Base-by-base conservation (phyloP, 108 stramenopile genomes). In the Cylindrotheca fusiformis region DNA sequence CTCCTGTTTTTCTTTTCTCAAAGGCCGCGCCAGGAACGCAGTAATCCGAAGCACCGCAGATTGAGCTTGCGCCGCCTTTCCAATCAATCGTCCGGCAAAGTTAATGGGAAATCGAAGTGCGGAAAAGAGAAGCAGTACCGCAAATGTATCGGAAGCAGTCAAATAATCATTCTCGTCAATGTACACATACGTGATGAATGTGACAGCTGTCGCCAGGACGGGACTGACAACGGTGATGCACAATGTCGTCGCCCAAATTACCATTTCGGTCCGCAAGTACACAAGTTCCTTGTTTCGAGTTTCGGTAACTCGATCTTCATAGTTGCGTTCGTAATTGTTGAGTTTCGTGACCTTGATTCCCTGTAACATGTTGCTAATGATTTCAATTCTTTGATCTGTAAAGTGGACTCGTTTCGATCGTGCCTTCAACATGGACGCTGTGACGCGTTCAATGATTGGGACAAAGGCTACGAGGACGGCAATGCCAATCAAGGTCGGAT, bases 61-160 rank as follows among this genome's bases (percentile, higher is more conserved):
- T n/a, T 80, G 55, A 8, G 85, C 93, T 59, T 85, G 86, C 0
- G 84, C 89, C 1, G 60, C 58, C 41, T 56, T 83, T 2, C 88
- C 88, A 62, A 90, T 75, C 2, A 93, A 67, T 44, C 84, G 70
- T 14, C 89, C 93, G 2, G 82, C 82, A 56, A 84, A 83, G 53
- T 80, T 88, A 57, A 94, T 94, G 0, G 93, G 93, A 63, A 91
- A 93, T 20, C 92, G 80, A 18, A 94, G 60, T n/a, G 83, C 83
- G 4, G 71, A 56, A 58, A 94, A 86, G 19, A 94, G 49, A 17
- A 86, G 62, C 30, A 89, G 31, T 6, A 81, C 80, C 1, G 86
- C 81, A 64, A 94, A 94, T 0, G 87, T 79, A 41, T 80, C 61
- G 8, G 86, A 71, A n/a, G 90, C 70, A 1, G 90, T 87, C 58